Conservation (phyloP, 495 filamentous ascomycete genomes). For the Aspergillus kassunensis region DNA sequence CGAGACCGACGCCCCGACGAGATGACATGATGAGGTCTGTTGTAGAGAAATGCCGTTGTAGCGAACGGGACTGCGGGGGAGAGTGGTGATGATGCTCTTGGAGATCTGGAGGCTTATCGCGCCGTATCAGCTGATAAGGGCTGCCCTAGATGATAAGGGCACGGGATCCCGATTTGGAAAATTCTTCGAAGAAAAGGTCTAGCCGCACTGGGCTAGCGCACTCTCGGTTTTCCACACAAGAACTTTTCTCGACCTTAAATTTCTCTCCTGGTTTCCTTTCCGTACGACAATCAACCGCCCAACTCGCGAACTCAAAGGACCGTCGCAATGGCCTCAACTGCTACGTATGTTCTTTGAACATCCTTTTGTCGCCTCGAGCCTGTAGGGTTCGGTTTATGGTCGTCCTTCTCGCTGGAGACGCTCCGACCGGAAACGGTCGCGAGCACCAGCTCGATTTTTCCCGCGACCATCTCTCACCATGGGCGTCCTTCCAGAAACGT, state of each 20-base stretch:
- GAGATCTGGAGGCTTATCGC: conserved; percentile 2
- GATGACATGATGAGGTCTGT: conserved; percentile 37
- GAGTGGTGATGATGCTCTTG: background rate
- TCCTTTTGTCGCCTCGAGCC: conserved; percentile 42
- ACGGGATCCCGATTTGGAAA: conserved; percentile 9
- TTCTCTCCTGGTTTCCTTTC: conserved; percentile 30
- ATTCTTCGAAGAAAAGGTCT: background rate
- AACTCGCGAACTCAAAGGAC: conserved; percentile 39
- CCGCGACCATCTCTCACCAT: conserved; percentile 42
- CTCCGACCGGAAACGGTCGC: conserved; percentile 40
- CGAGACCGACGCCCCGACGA: conserved; percentile 76
- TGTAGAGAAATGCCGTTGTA: background rate
- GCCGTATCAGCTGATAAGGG: conserved; percentile 28
- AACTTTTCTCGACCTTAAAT: conserved; percentile 22
- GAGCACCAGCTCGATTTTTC: conserved; percentile 82
- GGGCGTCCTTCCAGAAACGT: conserved; percentile 29
- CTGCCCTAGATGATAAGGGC: conserved; percentile 26
- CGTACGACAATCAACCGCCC: conserved; percentile 37
- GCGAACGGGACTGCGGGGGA: conserved; percentile 4
- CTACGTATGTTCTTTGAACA: conserved; percentile 58
- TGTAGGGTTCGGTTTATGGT: conserved; percentile 62
- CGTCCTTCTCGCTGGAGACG: conserved; percentile 72
- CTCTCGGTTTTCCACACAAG: conserved; percentile 31
- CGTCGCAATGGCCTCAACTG: conserved; percentile 48
- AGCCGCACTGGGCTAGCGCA: conserved; percentile 21